Evolutionary conservation across 2,329 filamentous ascomycete species (phyloP).

Genomic region (Fusarium dimerum): DNA sequence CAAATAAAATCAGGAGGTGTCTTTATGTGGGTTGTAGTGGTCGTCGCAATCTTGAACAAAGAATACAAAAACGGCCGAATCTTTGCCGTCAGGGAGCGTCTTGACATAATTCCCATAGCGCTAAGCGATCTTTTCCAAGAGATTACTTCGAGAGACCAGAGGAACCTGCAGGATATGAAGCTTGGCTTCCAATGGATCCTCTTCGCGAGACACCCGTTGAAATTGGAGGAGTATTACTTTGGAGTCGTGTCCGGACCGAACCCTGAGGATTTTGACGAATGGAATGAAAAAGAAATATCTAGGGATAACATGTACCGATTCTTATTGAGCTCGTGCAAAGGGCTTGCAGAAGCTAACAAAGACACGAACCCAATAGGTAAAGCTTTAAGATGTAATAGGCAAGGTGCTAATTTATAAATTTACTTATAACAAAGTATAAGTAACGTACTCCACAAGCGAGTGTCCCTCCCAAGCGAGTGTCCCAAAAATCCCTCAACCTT

Average conservation of each 20-base stretch:
- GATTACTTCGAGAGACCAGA: conserved; percentile 49
- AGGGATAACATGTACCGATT: conserved; percentile 33
- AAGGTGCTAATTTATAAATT: too few relatives aligned
- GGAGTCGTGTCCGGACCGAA: conserved; percentile 9
- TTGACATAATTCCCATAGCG: conserved; percentile 37
- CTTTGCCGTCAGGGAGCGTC: conserved; percentile 23
- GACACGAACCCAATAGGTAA: conserved; percentile 21
- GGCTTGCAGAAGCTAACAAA: conserved; percentile 43
- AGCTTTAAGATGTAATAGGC: too few relatives aligned
- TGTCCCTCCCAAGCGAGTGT: too few relatives aligned
- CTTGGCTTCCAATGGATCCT: conserved; percentile 55
- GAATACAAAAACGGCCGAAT: conserved; percentile 32
- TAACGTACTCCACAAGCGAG: too few relatives aligned
- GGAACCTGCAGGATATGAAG: conserved; percentile 41
- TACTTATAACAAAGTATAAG: too few relatives aligned
- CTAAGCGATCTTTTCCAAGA: conserved; percentile 51
- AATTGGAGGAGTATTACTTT: conserved; percentile 44
- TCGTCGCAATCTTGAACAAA: conserved; percentile 40
- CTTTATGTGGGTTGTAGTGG: conserved; percentile 46
- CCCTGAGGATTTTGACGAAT: conserved; percentile 12
- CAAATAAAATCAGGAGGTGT: conserved; percentile 39
- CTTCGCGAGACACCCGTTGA: conserved; percentile 47
- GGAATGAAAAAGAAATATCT: conserved; percentile 24
- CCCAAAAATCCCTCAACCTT: too few relatives aligned
- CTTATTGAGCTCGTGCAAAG: conserved; percentile 45